A percentile compares a stretch with the other conserved stretches of the same genome.
Evolutionary conservation across 2,329 filamentous ascomycete genomes (phyloP).

Genomic region (Phyllosticta citrichinensis): DNA sequence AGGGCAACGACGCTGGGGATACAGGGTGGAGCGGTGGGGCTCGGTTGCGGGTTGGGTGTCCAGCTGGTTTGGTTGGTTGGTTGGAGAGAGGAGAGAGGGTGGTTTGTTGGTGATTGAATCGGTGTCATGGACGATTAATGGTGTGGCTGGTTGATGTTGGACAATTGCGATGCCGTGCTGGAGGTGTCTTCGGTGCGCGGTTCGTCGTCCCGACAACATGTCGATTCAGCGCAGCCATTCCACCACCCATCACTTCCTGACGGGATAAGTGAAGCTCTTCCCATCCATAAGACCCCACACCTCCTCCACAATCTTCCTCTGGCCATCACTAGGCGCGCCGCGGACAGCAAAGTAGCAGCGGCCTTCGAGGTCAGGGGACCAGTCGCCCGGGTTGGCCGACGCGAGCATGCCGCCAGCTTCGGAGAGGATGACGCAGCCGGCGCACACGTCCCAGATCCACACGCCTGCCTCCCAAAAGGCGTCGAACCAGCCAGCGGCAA

Average conservation of each 20-base stretch:
- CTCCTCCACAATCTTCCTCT: constrained; percentile 23
- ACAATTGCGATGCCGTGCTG: no score
- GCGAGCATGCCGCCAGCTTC: constrained; percentile 29
- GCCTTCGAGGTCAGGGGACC: constrained; percentile 25
- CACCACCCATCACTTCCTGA: background rate
- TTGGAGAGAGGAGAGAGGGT: no score
- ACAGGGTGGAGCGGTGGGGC: no score
- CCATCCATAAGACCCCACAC: constrained; percentile 28
- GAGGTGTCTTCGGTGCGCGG: no score
- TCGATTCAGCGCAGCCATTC: no score
- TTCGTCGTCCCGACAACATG: no score
- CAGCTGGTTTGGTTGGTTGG: no score
- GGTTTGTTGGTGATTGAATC: no score
- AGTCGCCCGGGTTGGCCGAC: constrained; percentile 26
- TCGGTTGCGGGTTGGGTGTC: no score
- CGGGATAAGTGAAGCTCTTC: constrained; percentile 20
- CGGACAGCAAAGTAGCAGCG: constrained; percentile 26
- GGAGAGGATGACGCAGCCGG: constrained; percentile 29
- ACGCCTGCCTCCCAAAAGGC: constrained; percentile 29
- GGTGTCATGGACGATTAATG: no score
- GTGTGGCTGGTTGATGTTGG: no score
- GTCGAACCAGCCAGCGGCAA: constrained; percentile 26
- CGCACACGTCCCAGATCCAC: constrained; percentile 28
- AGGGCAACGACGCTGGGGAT: no score
- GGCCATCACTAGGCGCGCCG: constrained; percentile 21